phyloP scores from a whole-genome alignment of 2,329 filamentous ascomycete species.

The Tricladium varicosporioides region DNA sequence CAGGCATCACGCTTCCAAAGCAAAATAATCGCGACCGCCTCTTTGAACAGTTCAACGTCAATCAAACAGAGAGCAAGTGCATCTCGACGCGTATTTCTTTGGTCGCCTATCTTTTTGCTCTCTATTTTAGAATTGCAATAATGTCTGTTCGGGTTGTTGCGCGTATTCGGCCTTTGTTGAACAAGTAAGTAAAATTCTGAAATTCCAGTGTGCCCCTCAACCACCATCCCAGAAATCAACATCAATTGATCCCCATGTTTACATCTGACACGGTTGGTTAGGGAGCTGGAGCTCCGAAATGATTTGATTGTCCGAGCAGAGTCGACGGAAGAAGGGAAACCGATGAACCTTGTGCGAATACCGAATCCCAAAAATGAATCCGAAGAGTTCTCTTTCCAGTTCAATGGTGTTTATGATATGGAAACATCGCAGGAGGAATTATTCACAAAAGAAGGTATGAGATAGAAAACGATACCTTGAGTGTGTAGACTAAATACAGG shows the following conservation, averaged over 20 bases:
- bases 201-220: too few species aligned
- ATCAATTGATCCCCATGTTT: too few species aligned
- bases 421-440: slow-evolving; percentile 78
- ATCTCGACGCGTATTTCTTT: too few species aligned
- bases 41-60: too few species aligned
- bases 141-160: slow-evolving; percentile 63
- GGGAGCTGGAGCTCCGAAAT: slow-evolving; percentile 38
- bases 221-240: too few species aligned
- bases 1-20: too few species aligned
- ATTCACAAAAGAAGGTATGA: slow-evolving; percentile 73
- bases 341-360: slow-evolving; percentile 74
- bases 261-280: too few species aligned
- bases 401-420: slow-evolving; percentile 88
- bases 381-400: slow-evolving; percentile 91
- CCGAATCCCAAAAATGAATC: slow-evolving; percentile 90
- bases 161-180: slow-evolving; percentile 82
- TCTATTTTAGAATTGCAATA: too few species aligned
- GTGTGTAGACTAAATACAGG: slow-evolving; percentile 13
- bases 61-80: too few species aligned
- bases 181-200: slow-evolving; percentile 67
- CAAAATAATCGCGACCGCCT: too few species aligned
- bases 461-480: background rate
- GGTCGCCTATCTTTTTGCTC: too few species aligned
- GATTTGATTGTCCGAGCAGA: slow-evolving; percentile 79
- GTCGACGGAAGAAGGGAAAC: slow-evolving; percentile 57